Conservation (phyloP, 2,329 filamentous ascomycete genomes). For the Diaporthe eres region DNA sequence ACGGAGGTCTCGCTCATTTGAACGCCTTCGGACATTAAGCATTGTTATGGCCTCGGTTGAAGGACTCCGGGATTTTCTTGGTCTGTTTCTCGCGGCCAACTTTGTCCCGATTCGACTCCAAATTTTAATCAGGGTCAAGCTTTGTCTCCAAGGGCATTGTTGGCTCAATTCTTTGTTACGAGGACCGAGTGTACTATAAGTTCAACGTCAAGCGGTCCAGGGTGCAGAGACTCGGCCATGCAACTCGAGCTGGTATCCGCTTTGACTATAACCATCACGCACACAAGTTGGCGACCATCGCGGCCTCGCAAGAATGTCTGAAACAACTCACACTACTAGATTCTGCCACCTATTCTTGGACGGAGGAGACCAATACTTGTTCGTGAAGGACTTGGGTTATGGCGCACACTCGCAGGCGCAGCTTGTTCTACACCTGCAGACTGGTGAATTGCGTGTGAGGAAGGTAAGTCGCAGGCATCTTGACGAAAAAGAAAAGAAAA, state of each 20-base stretch:
- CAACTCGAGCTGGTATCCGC: neutral
- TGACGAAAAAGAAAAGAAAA: neutral
- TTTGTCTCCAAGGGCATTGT: neutral
- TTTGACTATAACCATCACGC: neutral
- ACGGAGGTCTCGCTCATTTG: neutral
- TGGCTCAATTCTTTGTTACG: neutral
- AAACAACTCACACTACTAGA: neutral
- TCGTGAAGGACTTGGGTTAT: neutral
- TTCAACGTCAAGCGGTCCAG: too few relatives aligned
- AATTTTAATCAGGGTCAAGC: neutral
- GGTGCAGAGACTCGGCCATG: too few relatives aligned
- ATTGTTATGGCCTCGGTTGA: neutral
- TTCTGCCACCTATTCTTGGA: neutral
- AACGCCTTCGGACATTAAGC: neutral
- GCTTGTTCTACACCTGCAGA: neutral
- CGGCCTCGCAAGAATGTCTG: neutral
- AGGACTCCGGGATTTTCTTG: too few relatives aligned
- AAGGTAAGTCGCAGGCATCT: constrained; percentile 10
- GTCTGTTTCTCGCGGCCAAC: neutral
- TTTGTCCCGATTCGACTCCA: neutral
- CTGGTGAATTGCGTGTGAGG: neutral
- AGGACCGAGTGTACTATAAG: neutral
- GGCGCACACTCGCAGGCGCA: neutral
- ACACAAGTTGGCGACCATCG: neutral
- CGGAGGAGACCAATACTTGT: constrained; percentile 1